Conservation (phyloP, 83 land plant species). For the Thuja plicata region DNA sequence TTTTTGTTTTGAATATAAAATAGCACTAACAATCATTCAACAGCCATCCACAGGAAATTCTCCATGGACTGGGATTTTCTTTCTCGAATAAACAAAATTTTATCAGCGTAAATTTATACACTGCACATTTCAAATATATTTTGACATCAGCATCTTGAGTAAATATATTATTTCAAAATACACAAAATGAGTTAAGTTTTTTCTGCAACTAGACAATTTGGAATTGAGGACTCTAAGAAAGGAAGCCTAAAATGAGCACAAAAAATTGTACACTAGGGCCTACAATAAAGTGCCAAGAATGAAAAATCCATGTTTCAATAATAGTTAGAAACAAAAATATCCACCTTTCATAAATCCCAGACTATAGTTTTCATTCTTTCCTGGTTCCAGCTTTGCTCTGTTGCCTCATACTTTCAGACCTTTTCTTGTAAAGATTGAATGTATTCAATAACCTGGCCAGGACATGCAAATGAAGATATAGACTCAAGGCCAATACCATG, state of each 20-base stretch:
- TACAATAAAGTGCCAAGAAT: not conserved
- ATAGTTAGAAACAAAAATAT: too few species aligned
- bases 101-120: too few species aligned
- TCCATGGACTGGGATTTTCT: conserved; percentile 21
- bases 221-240: not conserved
- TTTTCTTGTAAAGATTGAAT: conserved; percentile 73
- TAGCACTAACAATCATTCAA: conserved; percentile 12
- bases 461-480: not conserved
- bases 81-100: too few species aligned
- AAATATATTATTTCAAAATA: too few species aligned
- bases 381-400: too few species aligned
- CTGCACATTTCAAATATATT: too few species aligned
- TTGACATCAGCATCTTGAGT: too few species aligned
- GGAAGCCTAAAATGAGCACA: not conserved
- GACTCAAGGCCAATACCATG: conserved; percentile 34
- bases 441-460: conserved; percentile 75
- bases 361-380: too few species aligned
- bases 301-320: conserved; percentile 16
- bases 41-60: conserved; percentile 33
- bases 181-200: too few species aligned
- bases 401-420: too few species aligned
- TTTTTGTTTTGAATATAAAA: conserved; percentile 1
- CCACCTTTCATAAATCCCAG: too few species aligned
- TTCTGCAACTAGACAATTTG: not conserved
- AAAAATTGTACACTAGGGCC: not conserved